A percentile compares a stretch with the other conserved stretches of the same genome.
These are phyloP conservation scores for Leishmania braziliensis DNA, from an alignment of 208 protist species.

Conservation along the genomic window DNA sequence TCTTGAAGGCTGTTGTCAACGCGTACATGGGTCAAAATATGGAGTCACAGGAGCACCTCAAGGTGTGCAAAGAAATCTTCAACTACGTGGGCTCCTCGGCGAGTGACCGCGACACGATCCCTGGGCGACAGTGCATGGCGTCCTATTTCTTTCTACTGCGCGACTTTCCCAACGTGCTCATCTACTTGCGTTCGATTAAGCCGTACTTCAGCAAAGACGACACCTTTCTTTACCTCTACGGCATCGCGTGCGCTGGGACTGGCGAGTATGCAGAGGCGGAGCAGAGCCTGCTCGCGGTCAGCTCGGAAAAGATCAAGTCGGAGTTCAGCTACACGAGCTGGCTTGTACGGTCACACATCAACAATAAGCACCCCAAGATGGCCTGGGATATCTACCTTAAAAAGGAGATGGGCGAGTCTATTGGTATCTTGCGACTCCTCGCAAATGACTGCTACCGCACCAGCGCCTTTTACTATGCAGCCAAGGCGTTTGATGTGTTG, in stretches of 20 bases:
- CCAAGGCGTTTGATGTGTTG: conserved; percentile 98
- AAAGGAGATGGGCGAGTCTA: conserved; percentile 95
- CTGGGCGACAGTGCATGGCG: conserved; percentile 97
- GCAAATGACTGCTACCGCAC: conserved; percentile 98
- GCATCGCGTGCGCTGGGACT: conserved; percentile 87
- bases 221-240: conserved; percentile 93
- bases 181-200: conserved; percentile 97
- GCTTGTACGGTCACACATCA: conserved; percentile 94
- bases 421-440: conserved; percentile 95
- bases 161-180: conserved; percentile 95
- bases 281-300: conserved; percentile 81
- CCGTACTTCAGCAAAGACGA: conserved; percentile 96
- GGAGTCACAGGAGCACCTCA: conserved; percentile 92
- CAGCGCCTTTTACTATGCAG: conserved; percentile 95
- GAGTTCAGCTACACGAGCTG: conserved; percentile 95
- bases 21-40: conserved; percentile 90
- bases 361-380: conserved; percentile 93
- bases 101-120: conserved; percentile 97
- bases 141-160: conserved; percentile 96
- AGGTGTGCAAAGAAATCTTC: conserved; percentile 95
- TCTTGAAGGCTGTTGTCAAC: conserved; percentile 95
- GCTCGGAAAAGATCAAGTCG: conserved; percentile 90
- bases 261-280: conserved; percentile 91
- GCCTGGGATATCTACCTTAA: conserved; percentile 98
- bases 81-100: conserved; percentile 94